Conservation (phyloP, 1,284 basidiomycete species). For the Coniferiporia sulphurascens region DNA sequence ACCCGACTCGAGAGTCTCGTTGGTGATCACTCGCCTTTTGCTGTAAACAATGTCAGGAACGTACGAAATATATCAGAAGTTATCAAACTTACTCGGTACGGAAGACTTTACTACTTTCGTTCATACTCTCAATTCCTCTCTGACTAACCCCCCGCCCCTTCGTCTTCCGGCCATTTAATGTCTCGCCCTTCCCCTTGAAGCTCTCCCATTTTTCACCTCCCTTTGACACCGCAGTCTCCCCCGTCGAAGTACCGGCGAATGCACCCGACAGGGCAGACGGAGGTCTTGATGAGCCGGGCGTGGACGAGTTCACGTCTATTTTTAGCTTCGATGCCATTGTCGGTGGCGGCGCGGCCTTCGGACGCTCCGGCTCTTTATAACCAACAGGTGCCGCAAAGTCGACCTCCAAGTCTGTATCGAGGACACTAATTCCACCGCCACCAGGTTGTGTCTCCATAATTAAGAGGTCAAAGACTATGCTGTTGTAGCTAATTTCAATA, state of each 20-base stretch:
- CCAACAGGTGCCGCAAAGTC: slow-evolving; percentile 76
- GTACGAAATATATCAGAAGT: slow-evolving; percentile 2
- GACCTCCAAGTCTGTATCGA: slow-evolving; percentile 96
- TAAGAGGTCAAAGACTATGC: slow-evolving; percentile 90
- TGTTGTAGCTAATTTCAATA: slow-evolving; percentile 89
- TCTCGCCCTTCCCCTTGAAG: slow-evolving; percentile 92
- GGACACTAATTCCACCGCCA: slow-evolving; percentile 82
- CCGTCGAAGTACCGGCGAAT: slow-evolving; percentile 48
- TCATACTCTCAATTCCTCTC: slow-evolving; percentile 74
- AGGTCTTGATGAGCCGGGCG: slow-evolving; percentile 77
- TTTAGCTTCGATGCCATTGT: slow-evolving; percentile 98
- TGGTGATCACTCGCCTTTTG: slow-evolving; percentile 81
- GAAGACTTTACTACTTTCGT: slow-evolving; percentile 82
- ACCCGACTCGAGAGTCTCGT: slow-evolving; percentile 71
- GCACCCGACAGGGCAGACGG: slow-evolving; percentile 68
- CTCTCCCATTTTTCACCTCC: slow-evolving; percentile 82
- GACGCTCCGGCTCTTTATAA: slow-evolving; percentile 87
- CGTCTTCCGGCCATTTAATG: slow-evolving; percentile 80
- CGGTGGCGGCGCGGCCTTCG: slow-evolving; percentile 73
- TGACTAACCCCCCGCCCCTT: slow-evolving; percentile 88
- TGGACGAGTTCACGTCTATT: slow-evolving; percentile 84
- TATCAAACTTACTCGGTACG: slow-evolving; percentile 73
- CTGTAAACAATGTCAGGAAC: slow-evolving; percentile 36
- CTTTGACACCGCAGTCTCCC: slow-evolving; percentile 55
- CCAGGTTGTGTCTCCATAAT: slow-evolving; percentile 94